phyloP scores from a whole-genome alignment of 2,329 filamentous ascomycete species.

The Trichoderma citrinoviride region DNA sequence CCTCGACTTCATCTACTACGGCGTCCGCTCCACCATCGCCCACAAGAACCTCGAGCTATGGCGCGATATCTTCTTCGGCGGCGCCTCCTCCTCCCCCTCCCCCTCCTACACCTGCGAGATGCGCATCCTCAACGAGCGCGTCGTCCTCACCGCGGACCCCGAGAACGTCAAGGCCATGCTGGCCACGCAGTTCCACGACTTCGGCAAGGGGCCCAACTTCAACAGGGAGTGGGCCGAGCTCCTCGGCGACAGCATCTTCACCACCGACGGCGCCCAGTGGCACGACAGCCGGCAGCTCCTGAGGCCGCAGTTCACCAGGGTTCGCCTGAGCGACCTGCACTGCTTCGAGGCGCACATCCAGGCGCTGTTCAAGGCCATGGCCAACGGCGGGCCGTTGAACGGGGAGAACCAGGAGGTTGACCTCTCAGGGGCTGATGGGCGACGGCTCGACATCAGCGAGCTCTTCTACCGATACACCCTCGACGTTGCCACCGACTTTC shows the following conservation, averaged over 20 bases:
- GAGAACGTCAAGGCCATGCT: conserved; percentile 89
- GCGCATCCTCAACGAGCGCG: conserved; percentile 53
- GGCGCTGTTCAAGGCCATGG: conserved; percentile 67
- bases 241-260: conserved; percentile 71
- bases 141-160: conserved; percentile 75
- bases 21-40: conserved; percentile 50
- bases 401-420: conserved; percentile 64
- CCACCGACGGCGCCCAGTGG: conserved; percentile 77
- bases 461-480: conserved; percentile 83
- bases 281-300: conserved; percentile 78
- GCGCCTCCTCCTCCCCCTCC: too few relatives aligned
- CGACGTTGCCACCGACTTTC: conserved; percentile 82
- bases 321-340: conserved; percentile 77
- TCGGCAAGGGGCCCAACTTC: conserved; percentile 75
- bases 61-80: conserved; percentile 47
- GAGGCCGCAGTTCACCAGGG: conserved; percentile 80
- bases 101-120: conserved; percentile 64
- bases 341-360: conserved; percentile 78
- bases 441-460: conserved; percentile 66
- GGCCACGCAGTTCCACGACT: conserved; percentile 79
- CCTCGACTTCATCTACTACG: conserved; percentile 61
- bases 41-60: conserved; percentile 63
- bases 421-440: conserved; percentile 58
- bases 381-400: conserved; percentile 54
- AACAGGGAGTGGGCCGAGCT: conserved; percentile 73